A percentile compares a stretch with the other conserved stretches of the same genome.
These are phyloP conservation scores for Xanthoceras sorbifolium DNA, from an alignment of 345 rosid genomes.

Conservation along the genomic window DNA sequence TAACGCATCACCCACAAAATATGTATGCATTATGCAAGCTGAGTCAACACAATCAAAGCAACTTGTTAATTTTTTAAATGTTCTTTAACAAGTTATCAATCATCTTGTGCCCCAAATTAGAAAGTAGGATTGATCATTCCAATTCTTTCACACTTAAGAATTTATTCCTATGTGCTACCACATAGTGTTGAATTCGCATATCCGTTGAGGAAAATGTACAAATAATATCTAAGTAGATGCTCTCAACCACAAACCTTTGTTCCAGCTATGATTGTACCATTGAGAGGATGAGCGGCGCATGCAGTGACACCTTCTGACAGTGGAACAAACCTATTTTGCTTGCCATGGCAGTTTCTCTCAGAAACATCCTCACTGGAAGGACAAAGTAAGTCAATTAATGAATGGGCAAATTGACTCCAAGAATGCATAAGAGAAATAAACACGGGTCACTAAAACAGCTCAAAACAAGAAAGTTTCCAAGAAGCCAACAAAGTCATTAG, in stretches of 20 bases:
- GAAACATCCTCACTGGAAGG: conserved; percentile 48
- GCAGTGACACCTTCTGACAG: conserved; percentile 68
- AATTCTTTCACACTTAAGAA: too few relatives aligned
- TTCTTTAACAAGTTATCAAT: neutral
- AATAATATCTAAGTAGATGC: conserved; percentile 1
- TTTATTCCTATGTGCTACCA: neutral
- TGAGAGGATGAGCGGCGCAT: conserved; percentile 76
- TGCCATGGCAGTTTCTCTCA: conserved; percentile 24
- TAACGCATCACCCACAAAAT: neutral
- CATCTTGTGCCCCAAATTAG: neutral
- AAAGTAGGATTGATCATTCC: neutral
- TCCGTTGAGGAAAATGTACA: neutral
- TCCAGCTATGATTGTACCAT: conserved; percentile 75
- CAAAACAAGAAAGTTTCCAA: neutral
- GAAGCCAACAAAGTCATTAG: neutral
- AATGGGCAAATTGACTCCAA: conserved; percentile 5
- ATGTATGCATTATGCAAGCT: neutral
- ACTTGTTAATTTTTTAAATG: too few relatives aligned
- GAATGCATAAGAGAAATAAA: neutral
- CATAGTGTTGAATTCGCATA: neutral
- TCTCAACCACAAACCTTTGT: conserved; percentile 59
- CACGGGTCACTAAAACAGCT: neutral
- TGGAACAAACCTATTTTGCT: conserved; percentile 71
- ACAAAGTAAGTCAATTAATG: neutral
- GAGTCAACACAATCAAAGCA: too few relatives aligned